Conservation (phyloP, 2,329 filamentous ascomycete species). For the Cryphonectria japonica region DNA sequence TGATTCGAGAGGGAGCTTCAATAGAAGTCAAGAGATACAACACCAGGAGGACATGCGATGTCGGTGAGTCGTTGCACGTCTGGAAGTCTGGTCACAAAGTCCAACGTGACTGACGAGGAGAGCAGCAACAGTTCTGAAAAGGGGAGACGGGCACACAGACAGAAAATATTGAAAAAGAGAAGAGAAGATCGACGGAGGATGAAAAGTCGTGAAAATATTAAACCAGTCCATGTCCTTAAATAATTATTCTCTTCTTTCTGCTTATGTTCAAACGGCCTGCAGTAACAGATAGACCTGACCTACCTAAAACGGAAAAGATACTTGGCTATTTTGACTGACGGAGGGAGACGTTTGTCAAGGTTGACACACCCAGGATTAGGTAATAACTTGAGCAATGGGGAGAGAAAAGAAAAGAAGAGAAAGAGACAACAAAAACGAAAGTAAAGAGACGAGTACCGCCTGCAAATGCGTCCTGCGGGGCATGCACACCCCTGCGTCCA, state of each 20-base stretch:
- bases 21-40: conserved; percentile 6
- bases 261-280: not conserved
- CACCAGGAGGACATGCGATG: conserved; percentile 11
- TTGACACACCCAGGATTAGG: not conserved
- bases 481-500: not conserved
- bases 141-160: not conserved
- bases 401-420: not conserved
- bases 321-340: not conserved
- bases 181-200: not conserved
- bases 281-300: not conserved
- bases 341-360: conserved; percentile 1
- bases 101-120: not conserved
- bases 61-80: conserved; percentile 8
- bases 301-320: conserved; percentile 9
- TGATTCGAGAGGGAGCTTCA: conserved; percentile 25
- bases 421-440: not conserved
- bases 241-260: not conserved
- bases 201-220: not conserved
- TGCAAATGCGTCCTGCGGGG: not conserved
- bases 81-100: conserved; percentile 13
- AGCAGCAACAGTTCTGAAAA: not conserved
- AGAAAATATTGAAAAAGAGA: not conserved
- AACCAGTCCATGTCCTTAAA: not conserved
- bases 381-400: not conserved
- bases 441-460: not conserved